These are phyloP conservation scores for Phalaenopsis equestris DNA, from an alignment of 106 monocot genomes.

Conservation along the genomic window DNA sequence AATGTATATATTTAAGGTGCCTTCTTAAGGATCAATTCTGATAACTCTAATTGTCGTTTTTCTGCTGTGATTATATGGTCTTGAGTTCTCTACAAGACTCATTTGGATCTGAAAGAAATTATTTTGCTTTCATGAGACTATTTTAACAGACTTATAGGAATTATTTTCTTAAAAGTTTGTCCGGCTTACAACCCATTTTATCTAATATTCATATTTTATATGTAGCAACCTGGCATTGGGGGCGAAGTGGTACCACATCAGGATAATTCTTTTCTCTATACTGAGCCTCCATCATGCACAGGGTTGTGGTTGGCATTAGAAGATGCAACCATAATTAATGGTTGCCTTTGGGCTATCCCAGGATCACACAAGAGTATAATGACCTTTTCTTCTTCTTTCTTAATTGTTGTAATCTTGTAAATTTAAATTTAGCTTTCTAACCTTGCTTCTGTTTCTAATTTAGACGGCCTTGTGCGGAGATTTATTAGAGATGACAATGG, in stretches of 20 bases:
- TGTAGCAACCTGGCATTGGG: constrained; percentile 98
- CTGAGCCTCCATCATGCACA: constrained; percentile 82
- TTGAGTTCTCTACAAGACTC: neutral
- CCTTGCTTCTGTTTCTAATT: neutral
- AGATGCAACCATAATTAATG: constrained; percentile 79
- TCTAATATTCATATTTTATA: neutral
- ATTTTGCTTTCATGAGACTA: neutral
- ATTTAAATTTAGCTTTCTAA: neutral
- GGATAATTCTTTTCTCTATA: constrained; percentile 87
- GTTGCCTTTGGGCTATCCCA: constrained; percentile 95
- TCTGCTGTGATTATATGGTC: neutral
- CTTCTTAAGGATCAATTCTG: neutral
- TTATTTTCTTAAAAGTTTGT: neutral
- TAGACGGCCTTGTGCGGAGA: constrained; percentile 86
- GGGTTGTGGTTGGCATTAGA: constrained; percentile 94
- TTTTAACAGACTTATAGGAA: neutral
- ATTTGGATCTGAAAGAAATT: neutral
- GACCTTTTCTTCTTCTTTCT: neutral
- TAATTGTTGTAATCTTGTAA: neutral
- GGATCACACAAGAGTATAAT: constrained; percentile 68
- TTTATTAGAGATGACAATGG: constrained; percentile 86
- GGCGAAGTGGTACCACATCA: constrained; percentile 98
- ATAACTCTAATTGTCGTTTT: neutral
- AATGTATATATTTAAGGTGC: constrained; percentile 99
- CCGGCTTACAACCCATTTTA: neutral